phyloP scores from a whole-genome alignment of 2,329 filamentous ascomycete species.

The Neonectria sp. region DNA sequence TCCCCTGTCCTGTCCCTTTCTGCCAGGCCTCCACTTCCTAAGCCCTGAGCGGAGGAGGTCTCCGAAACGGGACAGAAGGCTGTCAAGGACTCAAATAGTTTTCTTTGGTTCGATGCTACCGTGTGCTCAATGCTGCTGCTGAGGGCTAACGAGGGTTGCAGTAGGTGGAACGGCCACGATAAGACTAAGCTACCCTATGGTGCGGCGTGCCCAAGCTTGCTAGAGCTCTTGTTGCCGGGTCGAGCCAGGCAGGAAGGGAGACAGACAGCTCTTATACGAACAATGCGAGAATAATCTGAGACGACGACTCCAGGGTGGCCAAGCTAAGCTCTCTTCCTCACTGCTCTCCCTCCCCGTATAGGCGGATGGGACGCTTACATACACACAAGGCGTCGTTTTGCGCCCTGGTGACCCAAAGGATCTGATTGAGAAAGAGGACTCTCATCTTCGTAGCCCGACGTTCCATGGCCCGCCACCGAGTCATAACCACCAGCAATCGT shows the following conservation, averaged over 20 bases:
- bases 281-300: background rate
- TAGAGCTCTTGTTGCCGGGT: background rate
- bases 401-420: background rate
- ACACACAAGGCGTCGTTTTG: background rate
- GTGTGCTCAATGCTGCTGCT: background rate
- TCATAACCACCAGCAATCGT: background rate
- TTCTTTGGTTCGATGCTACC: background rate
- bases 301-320: background rate
- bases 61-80: background rate
- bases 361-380: background rate
- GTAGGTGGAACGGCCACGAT: slow-evolving; percentile 3
- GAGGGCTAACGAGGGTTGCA: background rate
- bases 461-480: background rate
- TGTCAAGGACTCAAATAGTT: background rate
- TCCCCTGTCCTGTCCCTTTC: background rate
- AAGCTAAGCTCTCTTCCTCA: background rate
- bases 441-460: background rate
- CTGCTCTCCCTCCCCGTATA: background rate
- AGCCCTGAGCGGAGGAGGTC: background rate
- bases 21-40: background rate
- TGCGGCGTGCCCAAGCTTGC: background rate
- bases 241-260: background rate
- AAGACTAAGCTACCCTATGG: background rate
- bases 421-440: background rate
- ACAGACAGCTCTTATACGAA: background rate